Percentiles rank a stretch among this genome's conserved stretches.
These are phyloP conservation scores for Sphaerulina populicola DNA, from an alignment of 2,329 filamentous ascomycete species.

Conservation along the genomic window DNA sequence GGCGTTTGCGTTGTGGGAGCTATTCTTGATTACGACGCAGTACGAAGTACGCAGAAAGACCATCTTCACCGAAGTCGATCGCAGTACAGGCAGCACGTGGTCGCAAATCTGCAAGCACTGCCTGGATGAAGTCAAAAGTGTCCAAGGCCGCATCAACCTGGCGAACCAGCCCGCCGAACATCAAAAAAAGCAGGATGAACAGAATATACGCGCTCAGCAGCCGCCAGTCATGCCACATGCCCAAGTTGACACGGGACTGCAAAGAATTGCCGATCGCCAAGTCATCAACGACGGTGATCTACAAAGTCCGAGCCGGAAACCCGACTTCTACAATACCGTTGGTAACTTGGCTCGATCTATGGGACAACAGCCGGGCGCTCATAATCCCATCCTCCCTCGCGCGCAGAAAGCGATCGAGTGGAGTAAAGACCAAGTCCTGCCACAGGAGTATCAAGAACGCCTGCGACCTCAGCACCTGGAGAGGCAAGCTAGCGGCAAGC, in stretches of 20 bases:
- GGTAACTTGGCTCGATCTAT: conserved; percentile 41
- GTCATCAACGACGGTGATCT: conserved; percentile 23
- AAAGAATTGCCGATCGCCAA: conserved; percentile 26
- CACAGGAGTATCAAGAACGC: conserved; percentile 45
- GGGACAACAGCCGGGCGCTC: conserved; percentile 40
- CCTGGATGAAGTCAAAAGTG: conserved; percentile 57
- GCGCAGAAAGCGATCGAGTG: conserved; percentile 32
- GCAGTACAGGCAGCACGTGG: conserved; percentile 69
- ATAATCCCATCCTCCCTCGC: conserved; percentile 32
- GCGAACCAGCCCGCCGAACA: conserved; percentile 21
- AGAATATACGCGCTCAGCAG: conserved; percentile 15
- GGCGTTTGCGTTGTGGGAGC: conserved; percentile 86
- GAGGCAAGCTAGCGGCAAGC: conserved; percentile 35
- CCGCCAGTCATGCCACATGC: conserved; percentile 25
- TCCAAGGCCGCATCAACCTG: conserved; percentile 59
- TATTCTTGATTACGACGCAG: conserved; percentile 67
- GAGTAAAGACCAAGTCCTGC: conserved; percentile 16
- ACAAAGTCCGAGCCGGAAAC: conserved; percentile 14
- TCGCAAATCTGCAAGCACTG: conserved; percentile 65
- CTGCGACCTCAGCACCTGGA: conserved; percentile 44
- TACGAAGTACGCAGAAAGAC: conserved; percentile 68
- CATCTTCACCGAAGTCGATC: conserved; percentile 81
- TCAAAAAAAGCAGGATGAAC: conserved; percentile 17
- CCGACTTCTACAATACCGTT: conserved; percentile 31
- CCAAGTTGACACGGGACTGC: conserved; percentile 16